Conservation (phyloP, 208 protist genomes). For the Leishmania tarentolae region DNA sequence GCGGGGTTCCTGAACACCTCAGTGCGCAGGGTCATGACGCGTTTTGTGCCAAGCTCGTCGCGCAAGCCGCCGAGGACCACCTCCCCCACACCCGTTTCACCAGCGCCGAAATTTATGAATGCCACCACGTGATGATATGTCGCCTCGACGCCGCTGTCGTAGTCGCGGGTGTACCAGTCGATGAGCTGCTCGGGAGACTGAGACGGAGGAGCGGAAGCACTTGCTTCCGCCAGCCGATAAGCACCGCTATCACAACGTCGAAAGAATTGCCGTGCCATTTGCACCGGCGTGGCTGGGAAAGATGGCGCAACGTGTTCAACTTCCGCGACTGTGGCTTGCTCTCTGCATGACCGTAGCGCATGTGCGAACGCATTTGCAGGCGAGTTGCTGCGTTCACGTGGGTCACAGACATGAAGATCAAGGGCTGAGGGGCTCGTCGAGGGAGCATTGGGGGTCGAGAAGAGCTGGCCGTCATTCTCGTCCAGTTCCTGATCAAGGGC, state of each 20-base stretch:
- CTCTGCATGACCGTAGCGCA: background rate
- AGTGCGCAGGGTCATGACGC: slow-evolving; percentile 50
- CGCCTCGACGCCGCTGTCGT: slow-evolving; percentile 32
- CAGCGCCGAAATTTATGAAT: slow-evolving; percentile 74
- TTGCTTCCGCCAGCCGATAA: background rate
- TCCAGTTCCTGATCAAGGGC: slow-evolving; percentile 11
- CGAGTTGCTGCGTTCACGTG: background rate
- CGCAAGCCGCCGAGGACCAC: slow-evolving; percentile 44
- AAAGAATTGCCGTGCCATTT: background rate
- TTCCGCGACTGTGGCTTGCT: slow-evolving; percentile 14
- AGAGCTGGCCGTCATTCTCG: background rate
- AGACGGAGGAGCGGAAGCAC: background rate
- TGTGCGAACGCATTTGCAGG: background rate
- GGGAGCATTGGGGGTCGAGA: slow-evolving; percentile 17
- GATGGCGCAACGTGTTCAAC: slow-evolving; percentile 15
- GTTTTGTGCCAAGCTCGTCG: slow-evolving; percentile 47
- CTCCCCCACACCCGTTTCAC: slow-evolving; percentile 41
- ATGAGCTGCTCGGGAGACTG: slow-evolving; percentile 10
- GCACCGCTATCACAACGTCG: slow-evolving; percentile 3
- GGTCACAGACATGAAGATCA: background rate
- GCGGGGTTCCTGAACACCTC: slow-evolving; percentile 57
- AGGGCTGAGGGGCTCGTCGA: slow-evolving; percentile 10
- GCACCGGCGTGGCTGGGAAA: slow-evolving; percentile 1
- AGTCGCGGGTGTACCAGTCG: slow-evolving; percentile 10
- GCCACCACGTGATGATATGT: slow-evolving; percentile 56